Conservation (phyloP, 345 rosid genomes). For the Odontarrhena argentea region DNA sequence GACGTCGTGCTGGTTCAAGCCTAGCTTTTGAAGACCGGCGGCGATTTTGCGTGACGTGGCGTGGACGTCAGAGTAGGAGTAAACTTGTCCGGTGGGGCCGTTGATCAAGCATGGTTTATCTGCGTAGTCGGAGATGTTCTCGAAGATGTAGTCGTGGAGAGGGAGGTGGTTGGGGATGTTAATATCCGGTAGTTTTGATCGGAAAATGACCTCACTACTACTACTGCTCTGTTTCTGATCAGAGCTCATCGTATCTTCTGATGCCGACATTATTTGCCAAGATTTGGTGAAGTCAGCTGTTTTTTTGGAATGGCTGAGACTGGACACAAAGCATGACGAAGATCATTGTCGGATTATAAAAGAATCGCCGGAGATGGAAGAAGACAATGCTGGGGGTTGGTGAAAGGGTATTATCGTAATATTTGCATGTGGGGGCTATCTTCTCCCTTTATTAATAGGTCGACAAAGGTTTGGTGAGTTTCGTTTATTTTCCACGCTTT, state of each 20-base stretch:
- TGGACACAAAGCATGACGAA: not conserved
- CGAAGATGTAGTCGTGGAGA: constrained; percentile 64
- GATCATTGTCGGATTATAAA: constrained; percentile 5
- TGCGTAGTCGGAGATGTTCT: constrained; percentile 60
- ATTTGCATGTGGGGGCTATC: not conserved
- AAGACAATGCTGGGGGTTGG: constrained; percentile 1
- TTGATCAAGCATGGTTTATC: constrained; percentile 68
- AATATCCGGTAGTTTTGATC: constrained; percentile 77
- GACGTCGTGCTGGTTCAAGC: constrained; percentile 61
- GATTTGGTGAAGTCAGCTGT: not conserved
- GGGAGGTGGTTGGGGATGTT: constrained; percentile 72
- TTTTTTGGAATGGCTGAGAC: not conserved
- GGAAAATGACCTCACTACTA: constrained; percentile 50
- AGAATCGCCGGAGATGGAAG: not conserved
- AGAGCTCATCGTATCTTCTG: constrained; percentile 22
- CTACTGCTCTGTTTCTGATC: constrained; percentile 29
- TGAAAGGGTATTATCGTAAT: constrained; percentile 10
- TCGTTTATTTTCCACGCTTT: too few relatives aligned
- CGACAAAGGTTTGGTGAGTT: too few relatives aligned
- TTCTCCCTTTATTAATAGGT: not conserved
- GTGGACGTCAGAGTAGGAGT: constrained; percentile 65
- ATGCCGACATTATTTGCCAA: not conserved
- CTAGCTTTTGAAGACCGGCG: constrained; percentile 57
- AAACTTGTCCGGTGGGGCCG: constrained; percentile 54
- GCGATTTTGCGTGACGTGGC: constrained; percentile 56